Conservation (phyloP, 208 protist species). For the Crithidia sp. region DNA sequence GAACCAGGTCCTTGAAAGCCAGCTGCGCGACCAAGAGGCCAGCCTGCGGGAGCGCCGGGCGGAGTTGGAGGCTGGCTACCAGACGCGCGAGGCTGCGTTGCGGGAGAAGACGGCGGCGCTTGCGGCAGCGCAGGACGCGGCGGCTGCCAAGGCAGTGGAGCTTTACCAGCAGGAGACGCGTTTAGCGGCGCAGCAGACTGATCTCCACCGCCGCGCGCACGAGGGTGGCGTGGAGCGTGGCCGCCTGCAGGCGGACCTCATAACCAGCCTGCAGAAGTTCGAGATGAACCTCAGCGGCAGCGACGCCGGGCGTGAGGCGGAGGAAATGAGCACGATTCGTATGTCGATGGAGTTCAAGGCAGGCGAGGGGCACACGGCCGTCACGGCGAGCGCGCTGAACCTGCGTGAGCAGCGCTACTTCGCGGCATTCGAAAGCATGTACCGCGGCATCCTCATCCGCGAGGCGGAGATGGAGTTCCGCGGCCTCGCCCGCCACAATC, state of each 20-base stretch:
- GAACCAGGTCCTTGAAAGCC: constrained; percentile 33
- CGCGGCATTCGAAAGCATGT: constrained; percentile 39
- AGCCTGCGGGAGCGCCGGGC: constrained; percentile 35
- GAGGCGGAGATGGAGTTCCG: constrained; percentile 40
- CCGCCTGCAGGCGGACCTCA: constrained; percentile 21
- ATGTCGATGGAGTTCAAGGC: constrained; percentile 33
- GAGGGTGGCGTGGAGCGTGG: constrained; percentile 22
- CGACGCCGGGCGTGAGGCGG: background rate
- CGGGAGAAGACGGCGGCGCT: constrained; percentile 32
- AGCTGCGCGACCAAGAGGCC: constrained; percentile 36
- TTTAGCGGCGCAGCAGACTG: constrained; percentile 28
- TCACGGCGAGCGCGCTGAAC: constrained; percentile 24
- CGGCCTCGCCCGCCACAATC: constrained; percentile 31
- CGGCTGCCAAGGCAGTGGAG: constrained; percentile 25
- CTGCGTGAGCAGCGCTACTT: constrained; percentile 42
- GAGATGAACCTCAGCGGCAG: constrained; percentile 29
- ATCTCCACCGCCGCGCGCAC: constrained; percentile 30
- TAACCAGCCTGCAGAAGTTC: constrained; percentile 28
- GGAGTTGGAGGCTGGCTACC: constrained; percentile 38
- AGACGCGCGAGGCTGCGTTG: constrained; percentile 39
- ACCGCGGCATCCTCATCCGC: constrained; percentile 39
- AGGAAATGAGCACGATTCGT: constrained; percentile 21
- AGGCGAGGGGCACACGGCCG: background rate
- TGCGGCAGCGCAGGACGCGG: constrained; percentile 28
- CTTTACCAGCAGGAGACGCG: constrained; percentile 37